A percentile compares a stretch with the other conserved stretches of the same genome.
Conservation (phyloP, 192 early-diverging fungal species). For the Geranomyces michiganensis region DNA sequence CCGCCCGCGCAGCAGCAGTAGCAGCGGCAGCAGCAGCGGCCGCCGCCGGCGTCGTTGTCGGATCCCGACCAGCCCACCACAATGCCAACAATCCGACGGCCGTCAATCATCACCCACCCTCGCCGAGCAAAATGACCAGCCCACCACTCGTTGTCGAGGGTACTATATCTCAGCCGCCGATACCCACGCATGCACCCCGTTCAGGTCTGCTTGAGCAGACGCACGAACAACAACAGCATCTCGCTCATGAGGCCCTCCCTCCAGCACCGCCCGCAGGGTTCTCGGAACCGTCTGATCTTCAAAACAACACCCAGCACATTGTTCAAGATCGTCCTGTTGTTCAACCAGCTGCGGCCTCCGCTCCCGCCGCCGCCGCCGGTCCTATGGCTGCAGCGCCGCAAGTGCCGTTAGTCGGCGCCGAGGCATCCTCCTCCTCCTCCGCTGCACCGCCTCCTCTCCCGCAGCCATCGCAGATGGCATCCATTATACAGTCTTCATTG, state of each 20-base stretch:
- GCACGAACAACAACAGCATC: background rate
- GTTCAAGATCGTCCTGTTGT: background rate
- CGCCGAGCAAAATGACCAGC: too few species aligned
- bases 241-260: background rate
- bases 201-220: background rate
- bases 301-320: background rate
- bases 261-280: background rate
- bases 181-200: too few species aligned
- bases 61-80: too few species aligned
- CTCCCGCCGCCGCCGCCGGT: background rate
- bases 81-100: too few species aligned
- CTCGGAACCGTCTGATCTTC: background rate
- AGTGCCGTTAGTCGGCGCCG: background rate
- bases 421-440: background rate
- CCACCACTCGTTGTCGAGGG: too few species aligned
- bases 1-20: too few species aligned
- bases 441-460: background rate
- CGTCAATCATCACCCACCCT: too few species aligned
- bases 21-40: too few species aligned
- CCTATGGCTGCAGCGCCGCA: background rate
- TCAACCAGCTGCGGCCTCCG: background rate
- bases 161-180: too few species aligned
- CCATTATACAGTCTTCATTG: constrained; percentile 11
- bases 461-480: constrained; percentile 16
- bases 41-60: too few species aligned